Conservation (phyloP, 257 asterid species). For the Leptodermis oblonga region DNA sequence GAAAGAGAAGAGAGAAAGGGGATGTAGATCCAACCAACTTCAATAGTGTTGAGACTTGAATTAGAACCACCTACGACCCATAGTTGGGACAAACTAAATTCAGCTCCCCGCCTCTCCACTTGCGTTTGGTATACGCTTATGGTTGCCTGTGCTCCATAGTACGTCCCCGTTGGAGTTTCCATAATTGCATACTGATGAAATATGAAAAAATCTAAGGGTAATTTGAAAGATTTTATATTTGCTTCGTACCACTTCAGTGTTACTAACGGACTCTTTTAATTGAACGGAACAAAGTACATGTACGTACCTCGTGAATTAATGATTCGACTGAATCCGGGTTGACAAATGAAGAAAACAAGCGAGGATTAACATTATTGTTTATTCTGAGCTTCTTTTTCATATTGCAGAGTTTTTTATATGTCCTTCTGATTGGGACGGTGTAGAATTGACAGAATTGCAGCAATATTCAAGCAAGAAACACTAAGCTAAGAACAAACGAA, state of each 20-base stretch:
- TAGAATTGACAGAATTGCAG: no score
- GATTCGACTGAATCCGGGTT: constrained; percentile 25
- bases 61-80: neutral
- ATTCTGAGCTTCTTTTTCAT: neutral
- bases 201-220: neutral
- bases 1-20: no score
- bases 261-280: no score
- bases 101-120: constrained; percentile 16
- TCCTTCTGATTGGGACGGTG: constrained; percentile 47
- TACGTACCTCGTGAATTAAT: constrained; percentile 51
- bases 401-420: constrained; percentile 27
- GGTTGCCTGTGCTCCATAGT: constrained; percentile 20
- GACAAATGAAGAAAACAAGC: neutral
- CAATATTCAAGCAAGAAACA: no score
- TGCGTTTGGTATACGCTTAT: constrained; percentile 15
- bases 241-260: constrained; percentile 41
- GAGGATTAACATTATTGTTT: constrained; percentile 23
- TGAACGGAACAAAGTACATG: no score
- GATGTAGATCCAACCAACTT: constrained; percentile 13
- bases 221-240: neutral
- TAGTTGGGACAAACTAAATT: constrained; percentile 9
- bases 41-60: neutral
- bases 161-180: neutral
- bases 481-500: constrained; percentile 64
- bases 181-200: constrained; percentile 55